Base-by-base conservation (phyloP, 1,284 basidiomycete genomes). In the Abortiporus biennis region DNA sequence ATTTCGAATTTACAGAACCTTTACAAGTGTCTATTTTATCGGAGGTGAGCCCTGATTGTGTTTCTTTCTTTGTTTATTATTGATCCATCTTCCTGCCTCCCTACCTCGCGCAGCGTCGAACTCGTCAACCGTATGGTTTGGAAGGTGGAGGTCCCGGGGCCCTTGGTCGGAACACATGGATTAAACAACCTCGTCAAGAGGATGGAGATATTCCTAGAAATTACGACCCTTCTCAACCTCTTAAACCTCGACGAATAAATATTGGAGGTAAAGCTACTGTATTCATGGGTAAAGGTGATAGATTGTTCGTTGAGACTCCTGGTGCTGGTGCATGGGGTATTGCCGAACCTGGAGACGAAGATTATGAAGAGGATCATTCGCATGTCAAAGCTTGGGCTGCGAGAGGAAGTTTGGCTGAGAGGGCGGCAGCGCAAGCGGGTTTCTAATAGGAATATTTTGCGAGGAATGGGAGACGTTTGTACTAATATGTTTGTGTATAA, bases 241-340 rank as follows among this genome's bases (percentile, higher is more conserved):
- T 46, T 22, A 59, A 58, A 19, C 65, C 74, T 15, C 72, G 92
- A 16, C 68, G 77, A 24, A 85, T 97, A 56, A 96, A 94, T 57
- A 80, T 97, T 31, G 92, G 93, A 15, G 92, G 93, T 6, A 97
- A 97, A 62, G 87, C 85, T 34, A 91, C 88, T 1, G 77, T 93
- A 34, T 78, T 77, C 63, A 92, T 93, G 80, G 88, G 85, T 37
- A 85, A 84, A 53, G 85, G 88, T 2, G 92, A 96, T 61, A 67
- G 74, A 33, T 65, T 95, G 44, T 52, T 87, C 43, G 83, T 96
- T 44, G 80, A 92, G 62, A 97, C 93, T 2, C 94, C 93, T 1
- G 94, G 94, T 1, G 94, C 90, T 4, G 94, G 94, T 2, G 94
- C 83, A 1, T 97, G 89, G 89, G 92, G 93, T 1, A 54, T 53